Evolutionary conservation across 2,329 filamentous ascomycete species (phyloP), one percentile per base, ranked within the genome.

Genomic region (Phialophora expanda): DNA sequence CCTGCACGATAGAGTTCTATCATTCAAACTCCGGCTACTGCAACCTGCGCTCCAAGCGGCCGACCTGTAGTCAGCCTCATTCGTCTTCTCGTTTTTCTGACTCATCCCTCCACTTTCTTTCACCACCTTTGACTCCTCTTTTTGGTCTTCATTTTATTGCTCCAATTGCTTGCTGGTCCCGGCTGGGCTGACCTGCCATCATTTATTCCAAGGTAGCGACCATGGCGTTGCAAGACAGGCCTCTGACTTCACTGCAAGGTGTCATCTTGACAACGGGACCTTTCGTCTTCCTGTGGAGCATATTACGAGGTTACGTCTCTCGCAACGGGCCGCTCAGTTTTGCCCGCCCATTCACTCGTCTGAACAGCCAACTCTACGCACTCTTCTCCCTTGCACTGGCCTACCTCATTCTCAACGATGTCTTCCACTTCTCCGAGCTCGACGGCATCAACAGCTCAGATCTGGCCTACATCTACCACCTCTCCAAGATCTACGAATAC

Each of bases 401-500:
- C 9, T 62, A 57, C 22, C 56, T 64, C 28, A 62, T 67, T 22
- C 50, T 65, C 46, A 64, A 65, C 61, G 61, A 64, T 48, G 38
- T 44, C 20, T 59, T 67, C 28, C 57, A 61, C 6, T 58, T 66
- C 51, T 30, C 64, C 1, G 32, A 57, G 3, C 24, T 50, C n/a
- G 30, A 26, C 6, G 24, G 38, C 17, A 55, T 64, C 48, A 48
- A 54, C 11, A 62, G 41, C 20, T 55, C 58, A 7, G 55, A 56
- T 46, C 61, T 69, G n/a, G 63, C 69, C 24, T 67, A 69, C 34
- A 50, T 74, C 6, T 76, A 71, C 51, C 73, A 75, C 54, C 61
- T 69, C 8, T 75, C 73, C 54, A 76, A 75, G 60, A 72, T 76
- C 48, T 76, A 75, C 61, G 74, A 77, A 57, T 75, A 75, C 61